Percentiles rank a stretch among this genome's conserved stretches.
phyloP scores from a whole-genome alignment of 140 eudicot species.

The Ambrosia hybrid region DNA sequence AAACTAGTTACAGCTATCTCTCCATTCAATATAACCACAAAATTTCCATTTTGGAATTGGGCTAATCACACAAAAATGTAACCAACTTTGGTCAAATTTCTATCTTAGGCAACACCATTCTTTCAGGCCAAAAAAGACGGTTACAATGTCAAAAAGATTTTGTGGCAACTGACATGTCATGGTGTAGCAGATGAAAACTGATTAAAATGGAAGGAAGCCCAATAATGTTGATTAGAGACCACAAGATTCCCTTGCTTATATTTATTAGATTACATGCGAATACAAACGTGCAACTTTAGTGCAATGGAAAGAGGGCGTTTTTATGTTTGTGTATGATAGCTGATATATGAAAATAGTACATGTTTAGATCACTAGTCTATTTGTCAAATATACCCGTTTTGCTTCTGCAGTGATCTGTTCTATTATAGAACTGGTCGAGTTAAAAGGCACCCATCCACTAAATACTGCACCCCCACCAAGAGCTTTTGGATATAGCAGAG shows the following conservation, averaged over 20 bases:
- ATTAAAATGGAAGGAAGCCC: no score
- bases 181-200: no score
- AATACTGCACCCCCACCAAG: constrained; percentile 94
- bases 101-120: not conserved
- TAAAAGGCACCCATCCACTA: constrained; percentile 99
- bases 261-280: no score
- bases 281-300: no score
- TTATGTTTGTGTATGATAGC: not conserved
- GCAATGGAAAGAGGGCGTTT: not conserved
- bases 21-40: constrained; percentile 1
- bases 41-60: not conserved
- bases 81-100: not conserved
- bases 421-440: constrained; percentile 49
- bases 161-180: no score
- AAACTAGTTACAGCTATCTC: not conserved
- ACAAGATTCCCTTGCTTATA: no score
- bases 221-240: no score
- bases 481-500: constrained; percentile 79
- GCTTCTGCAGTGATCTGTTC: constrained; percentile 71
- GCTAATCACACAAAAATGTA: not conserved
- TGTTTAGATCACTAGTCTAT: not conserved
- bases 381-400: constrained; percentile 53
- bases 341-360: not conserved
- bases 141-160: no score
- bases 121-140: not conserved